phyloP scores from a whole-genome alignment of 768 basidiomycete species.

The Rhodotorula babjevae region DNA sequence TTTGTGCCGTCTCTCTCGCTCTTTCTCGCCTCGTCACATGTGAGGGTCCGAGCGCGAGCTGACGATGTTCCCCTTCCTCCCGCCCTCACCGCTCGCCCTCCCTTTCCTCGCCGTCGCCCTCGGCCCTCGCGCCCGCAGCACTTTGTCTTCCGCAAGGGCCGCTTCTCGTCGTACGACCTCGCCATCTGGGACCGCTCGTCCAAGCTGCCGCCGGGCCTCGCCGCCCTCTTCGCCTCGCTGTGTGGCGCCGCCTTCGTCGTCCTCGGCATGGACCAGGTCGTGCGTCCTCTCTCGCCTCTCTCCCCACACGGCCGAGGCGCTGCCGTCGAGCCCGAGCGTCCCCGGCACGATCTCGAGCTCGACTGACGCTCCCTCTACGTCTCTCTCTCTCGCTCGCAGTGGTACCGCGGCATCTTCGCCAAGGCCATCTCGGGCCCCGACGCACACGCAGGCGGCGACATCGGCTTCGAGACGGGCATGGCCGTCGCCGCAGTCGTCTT shows the following conservation, averaged over 20 bases:
- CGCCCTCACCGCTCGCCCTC: neutral
- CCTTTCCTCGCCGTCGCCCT: neutral
- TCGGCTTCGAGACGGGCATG: slow-evolving; percentile 56
- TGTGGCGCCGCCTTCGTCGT: slow-evolving; percentile 58
- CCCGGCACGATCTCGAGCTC: neutral
- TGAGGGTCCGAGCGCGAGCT: no score
- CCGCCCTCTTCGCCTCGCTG: slow-evolving; percentile 57
- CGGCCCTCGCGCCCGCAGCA: slow-evolving; percentile 53
- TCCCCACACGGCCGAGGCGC: neutral
- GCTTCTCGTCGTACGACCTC: slow-evolving; percentile 55
- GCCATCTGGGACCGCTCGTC: slow-evolving; percentile 56
- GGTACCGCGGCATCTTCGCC: slow-evolving; percentile 68
- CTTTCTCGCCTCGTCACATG: no score
- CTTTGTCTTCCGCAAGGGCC: slow-evolving; percentile 57
- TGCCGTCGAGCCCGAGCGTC: no score
- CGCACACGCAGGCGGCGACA: slow-evolving; percentile 55
- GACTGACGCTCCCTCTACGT: neutral
- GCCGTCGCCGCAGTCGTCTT: slow-evolving; percentile 20
- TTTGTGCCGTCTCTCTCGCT: no score
- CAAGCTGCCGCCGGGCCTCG: slow-evolving; percentile 60
- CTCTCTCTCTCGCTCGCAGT: slow-evolving; percentile 41
- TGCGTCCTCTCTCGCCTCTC: slow-evolving; percentile 2
- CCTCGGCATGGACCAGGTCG: slow-evolving; percentile 63
- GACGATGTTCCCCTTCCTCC: neutral
- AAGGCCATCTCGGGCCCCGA: slow-evolving; percentile 35